phyloP scores from a whole-genome alignment of 331 rosid species.

The Rosa hybrid region DNA sequence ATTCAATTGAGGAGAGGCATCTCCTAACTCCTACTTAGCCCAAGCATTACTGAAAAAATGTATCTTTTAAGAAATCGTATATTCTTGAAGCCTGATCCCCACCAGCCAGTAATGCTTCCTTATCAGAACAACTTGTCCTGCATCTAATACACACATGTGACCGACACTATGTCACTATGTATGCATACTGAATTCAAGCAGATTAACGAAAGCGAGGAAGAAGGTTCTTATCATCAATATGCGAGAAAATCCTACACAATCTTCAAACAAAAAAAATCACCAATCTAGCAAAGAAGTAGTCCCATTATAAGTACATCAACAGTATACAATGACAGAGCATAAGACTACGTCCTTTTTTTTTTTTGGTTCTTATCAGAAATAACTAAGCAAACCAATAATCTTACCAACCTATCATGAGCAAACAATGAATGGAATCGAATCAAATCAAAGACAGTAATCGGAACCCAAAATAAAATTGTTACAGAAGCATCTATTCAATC shows the following conservation, averaged over 20 bases:
- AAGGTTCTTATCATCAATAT: neutral
- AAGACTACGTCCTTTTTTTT: too few species aligned
- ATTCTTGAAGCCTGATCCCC: slow-evolving; percentile 43
- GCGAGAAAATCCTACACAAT: neutral
- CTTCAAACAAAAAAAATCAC: neutral
- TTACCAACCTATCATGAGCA: neutral
- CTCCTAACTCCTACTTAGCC: neutral
- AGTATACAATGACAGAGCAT: neutral
- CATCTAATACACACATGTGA: slow-evolving; percentile 20
- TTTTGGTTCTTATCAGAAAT: neutral
- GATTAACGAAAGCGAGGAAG: neutral
- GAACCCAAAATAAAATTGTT: neutral
- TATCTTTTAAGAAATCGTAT: slow-evolving; percentile 50
- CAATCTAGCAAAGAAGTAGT: neutral
- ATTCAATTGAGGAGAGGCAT: slow-evolving; percentile 25
- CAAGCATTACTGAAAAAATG: neutral
- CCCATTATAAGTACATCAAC: neutral
- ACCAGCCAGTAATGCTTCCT: slow-evolving; percentile 14
- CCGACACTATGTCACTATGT: neutral
- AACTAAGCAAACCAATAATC: neutral
- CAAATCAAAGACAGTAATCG: neutral
- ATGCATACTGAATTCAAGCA: neutral
- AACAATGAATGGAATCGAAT: neutral
- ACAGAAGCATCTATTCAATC: neutral
- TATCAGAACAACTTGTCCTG: slow-evolving; percentile 31